These are phyloP conservation scores for Pisolithus microcarpus DNA, from an alignment of 768 basidiomycete species.

Conservation along the genomic window DNA sequence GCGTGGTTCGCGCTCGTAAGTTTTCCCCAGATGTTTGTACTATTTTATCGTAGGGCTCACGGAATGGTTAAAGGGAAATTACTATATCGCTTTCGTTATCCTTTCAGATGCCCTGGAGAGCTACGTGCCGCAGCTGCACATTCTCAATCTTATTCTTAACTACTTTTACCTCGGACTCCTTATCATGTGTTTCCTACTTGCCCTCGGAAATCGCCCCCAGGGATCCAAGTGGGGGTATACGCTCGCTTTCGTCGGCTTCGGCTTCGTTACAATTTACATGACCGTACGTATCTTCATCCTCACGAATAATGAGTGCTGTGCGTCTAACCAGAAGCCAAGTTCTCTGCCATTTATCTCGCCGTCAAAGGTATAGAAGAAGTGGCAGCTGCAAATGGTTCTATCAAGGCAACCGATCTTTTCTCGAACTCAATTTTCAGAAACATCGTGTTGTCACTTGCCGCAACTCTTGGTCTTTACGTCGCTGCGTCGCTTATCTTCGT, in stretches of 20 bases:
- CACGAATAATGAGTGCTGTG: neutral
- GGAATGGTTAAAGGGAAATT: constrained; percentile 57
- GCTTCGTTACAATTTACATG: constrained; percentile 93
- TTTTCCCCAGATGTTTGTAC: constrained; percentile 1
- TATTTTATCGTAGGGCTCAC: neutral
- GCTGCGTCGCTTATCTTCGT: constrained; percentile 80
- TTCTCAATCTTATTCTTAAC: constrained; percentile 70
- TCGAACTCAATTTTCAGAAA: constrained; percentile 77
- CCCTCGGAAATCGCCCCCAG: constrained; percentile 88
- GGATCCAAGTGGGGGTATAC: constrained; percentile 88
- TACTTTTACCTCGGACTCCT: constrained; percentile 87
- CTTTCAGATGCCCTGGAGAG: constrained; percentile 67
- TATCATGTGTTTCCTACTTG: constrained; percentile 79
- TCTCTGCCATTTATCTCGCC: constrained; percentile 74
- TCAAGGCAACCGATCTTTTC: constrained; percentile 58
- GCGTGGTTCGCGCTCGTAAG: constrained; percentile 82
- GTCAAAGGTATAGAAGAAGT: constrained; percentile 71
- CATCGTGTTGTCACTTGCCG: constrained; percentile 77
- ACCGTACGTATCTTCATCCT: constrained; percentile 43
- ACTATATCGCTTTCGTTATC: constrained; percentile 82
- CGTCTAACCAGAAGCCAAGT: constrained; percentile 31
- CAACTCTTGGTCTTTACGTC: constrained; percentile 87
- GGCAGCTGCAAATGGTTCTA: constrained; percentile 33
- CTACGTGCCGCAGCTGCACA: constrained; percentile 51
- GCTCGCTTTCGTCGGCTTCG: constrained; percentile 79